phyloP scores from a whole-genome alignment of 331 rosid genomes.

The Spiraea crenata region DNA sequence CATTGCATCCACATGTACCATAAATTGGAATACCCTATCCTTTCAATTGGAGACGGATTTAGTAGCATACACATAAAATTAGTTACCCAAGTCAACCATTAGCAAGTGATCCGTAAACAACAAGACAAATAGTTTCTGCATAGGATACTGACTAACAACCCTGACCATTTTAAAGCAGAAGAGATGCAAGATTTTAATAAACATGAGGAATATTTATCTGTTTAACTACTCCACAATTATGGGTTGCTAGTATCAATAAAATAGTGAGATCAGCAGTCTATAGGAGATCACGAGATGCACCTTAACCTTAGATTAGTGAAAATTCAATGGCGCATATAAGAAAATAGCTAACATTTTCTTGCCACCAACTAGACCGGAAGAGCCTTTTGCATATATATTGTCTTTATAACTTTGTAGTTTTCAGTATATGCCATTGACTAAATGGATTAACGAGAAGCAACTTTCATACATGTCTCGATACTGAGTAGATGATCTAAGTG shows the following conservation, averaged over 20 bases:
- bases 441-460: background rate
- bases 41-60: background rate
- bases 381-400: background rate
- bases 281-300: background rate
- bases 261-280: background rate
- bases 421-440: background rate
- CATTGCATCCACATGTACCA: too few species aligned
- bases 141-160: background rate
- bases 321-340: background rate
- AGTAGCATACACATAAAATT: background rate
- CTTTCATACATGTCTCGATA: background rate
- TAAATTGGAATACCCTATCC: too few species aligned
- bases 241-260: background rate
- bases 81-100: background rate
- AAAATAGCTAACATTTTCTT: slow-evolving; percentile 1
- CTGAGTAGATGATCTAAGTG: background rate
- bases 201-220: background rate
- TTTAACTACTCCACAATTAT: background rate
- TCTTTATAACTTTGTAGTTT: too few species aligned
- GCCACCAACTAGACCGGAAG: background rate
- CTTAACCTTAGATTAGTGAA: background rate
- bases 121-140: background rate
- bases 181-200: background rate
- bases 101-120: background rate
- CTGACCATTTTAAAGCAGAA: background rate